Evolutionary conservation across 148 eudicot species (phyloP), one percentile per base, ranked within the genome.

Genomic region (Fagopyrum esculentum): DNA sequence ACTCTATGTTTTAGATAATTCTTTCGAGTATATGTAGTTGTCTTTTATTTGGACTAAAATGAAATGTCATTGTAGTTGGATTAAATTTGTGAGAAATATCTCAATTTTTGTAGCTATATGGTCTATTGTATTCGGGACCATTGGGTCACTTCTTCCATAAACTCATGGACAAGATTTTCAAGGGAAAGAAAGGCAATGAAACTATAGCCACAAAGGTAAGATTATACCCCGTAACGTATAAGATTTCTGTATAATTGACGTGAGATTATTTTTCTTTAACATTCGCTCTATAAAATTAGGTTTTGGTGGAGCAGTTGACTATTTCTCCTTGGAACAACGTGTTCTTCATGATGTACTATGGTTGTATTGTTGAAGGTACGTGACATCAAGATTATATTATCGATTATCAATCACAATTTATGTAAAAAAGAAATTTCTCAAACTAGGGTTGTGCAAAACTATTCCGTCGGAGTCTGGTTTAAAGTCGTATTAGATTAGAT

Each of bases 261-360:
- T 51, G 5, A 12, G 15, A 12, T 16, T 2, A 4, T 51, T 11
- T 51, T 51, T 13, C 17, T 13, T 12, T 51, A 2, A 1, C 0
- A 17, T 45, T 54, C 29, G n/a, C 22, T 30, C 5, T 48, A 17
- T 71, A 15, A 69, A 6, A n/a, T 43, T 49, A 89, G 92, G 92
- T 89, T 3, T 8, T 87, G 64, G 47, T 89, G 87, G 92, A 89
- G 79, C 92, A 89, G 30, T 76, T 89, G 75, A 82, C 86, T 7
- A 57, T 82, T 12, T 85, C 90, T 77, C 92, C 92, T 74, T 86
- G 87, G 87, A 89, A 89, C 85, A 87, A 87, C 81, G n/a, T 87
- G 61, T 69, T 83, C 63, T 89, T 89, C 81, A 83, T 89, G 92
- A 81, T 82, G 75, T 89, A 89, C 81, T 89, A 82, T 78, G 90